Evolutionary conservation across 2,329 filamentous ascomycete species (phyloP).

Genomic region (Chaetomiaceae sp.): DNA sequence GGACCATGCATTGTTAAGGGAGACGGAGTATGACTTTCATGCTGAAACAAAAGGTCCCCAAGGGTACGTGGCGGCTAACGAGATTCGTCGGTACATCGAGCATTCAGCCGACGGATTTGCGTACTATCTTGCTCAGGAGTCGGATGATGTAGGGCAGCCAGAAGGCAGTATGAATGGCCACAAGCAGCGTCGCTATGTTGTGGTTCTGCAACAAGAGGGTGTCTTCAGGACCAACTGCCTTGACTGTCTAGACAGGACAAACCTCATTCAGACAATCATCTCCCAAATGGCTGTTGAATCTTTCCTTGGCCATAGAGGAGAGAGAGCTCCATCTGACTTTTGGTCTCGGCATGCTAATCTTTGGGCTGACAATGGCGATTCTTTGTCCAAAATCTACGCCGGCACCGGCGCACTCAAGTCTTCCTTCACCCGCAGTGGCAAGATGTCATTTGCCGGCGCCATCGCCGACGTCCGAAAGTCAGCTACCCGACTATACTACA

Average conservation of each 20-base stretch:
- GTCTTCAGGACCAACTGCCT: conserved; percentile 94
- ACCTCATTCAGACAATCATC: conserved; percentile 91
- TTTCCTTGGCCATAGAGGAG: conserved; percentile 70
- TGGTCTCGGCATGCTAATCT: conserved; percentile 89
- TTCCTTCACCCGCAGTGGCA: conserved; percentile 88
- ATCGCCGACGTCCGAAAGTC: conserved; percentile 95
- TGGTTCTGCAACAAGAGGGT: conserved; percentile 88
- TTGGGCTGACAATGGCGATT: conserved; percentile 97
- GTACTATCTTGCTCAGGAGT: conserved; percentile 81
- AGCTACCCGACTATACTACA: conserved; percentile 90
- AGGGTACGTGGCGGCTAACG: conserved; percentile 86
- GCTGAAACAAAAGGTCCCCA: conserved; percentile 82
- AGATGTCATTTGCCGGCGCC: conserved; percentile 90
- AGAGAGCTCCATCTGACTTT: conserved; percentile 71
- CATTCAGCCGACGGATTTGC: conserved; percentile 80
- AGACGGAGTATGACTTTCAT: conserved; percentile 94
- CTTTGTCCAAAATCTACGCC: conserved; percentile 90
- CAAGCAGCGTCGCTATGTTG: conserved; percentile 47
- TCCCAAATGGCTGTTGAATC: conserved; percentile 88
- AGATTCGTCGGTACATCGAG: conserved; percentile 75
- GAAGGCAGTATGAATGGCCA: conserved; percentile 32
- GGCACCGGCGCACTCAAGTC: conserved; percentile 94
- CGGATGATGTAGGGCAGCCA: conserved; percentile 48
- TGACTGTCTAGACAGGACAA: conserved; percentile 92
- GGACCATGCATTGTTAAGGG: conserved; percentile 70